phyloP scores from a whole-genome alignment of 2,329 filamentous ascomycete species.

The Colletotrichum nymphaeae region DNA sequence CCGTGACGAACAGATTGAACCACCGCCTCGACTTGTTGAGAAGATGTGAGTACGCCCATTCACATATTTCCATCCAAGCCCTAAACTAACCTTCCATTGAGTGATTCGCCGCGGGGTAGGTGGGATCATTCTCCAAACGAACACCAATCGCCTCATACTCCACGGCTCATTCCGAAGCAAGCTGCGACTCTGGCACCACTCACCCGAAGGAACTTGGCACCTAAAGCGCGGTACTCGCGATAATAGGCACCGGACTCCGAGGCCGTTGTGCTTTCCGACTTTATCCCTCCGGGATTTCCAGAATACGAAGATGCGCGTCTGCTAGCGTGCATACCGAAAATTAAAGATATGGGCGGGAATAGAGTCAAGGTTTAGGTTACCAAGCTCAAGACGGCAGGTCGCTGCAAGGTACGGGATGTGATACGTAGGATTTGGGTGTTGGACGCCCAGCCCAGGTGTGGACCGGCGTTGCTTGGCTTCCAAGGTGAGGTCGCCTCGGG shows the following conservation, averaged over 20 bases:
- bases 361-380: background rate
- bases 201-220: background rate
- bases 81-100: too few relatives aligned
- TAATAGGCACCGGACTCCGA: background rate
- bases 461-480: constrained; percentile 15
- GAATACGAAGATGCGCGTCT: constrained; percentile 18
- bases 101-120: background rate
- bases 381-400: constrained; percentile 33
- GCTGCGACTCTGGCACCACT: background rate
- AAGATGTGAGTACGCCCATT: too few relatives aligned
- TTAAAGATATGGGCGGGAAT: background rate
- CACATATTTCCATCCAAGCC: too few relatives aligned
- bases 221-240: background rate
- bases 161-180: background rate
- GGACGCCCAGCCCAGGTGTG: background rate
- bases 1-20: background rate
- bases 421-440: background rate
- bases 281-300: background rate
- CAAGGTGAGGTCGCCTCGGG: constrained; percentile 16
- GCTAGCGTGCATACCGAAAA: constrained; percentile 9
- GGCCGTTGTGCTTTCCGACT: background rate
- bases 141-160: background rate
- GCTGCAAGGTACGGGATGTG: background rate
- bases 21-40: too few relatives aligned
- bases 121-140: background rate